phyloP scores from a whole-genome alignment of 768 basidiomycete genomes.

The Tulasnella sp. region DNA sequence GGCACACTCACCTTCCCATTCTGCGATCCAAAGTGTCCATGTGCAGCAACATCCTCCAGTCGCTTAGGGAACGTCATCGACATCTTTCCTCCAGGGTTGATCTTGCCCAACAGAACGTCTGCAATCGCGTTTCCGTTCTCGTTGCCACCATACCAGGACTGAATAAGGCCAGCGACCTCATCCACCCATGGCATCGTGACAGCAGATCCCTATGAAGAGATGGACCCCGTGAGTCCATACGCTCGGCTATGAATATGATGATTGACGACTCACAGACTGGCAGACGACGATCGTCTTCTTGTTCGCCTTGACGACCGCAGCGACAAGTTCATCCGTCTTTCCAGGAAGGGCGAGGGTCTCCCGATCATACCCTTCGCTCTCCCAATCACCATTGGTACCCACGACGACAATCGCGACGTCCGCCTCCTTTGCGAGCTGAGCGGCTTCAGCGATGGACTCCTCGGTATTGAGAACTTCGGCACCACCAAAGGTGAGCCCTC shows the following conservation, averaged over 20 bases:
- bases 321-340: conserved; percentile 48
- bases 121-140: conserved; percentile 55
- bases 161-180: conserved; percentile 43
- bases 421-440: conserved; percentile 20
- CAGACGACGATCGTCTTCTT: conserved; percentile 37
- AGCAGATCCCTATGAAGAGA: conserved; percentile 46
- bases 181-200: conserved; percentile 67
- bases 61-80: conserved; percentile 51
- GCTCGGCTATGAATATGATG: not conserved
- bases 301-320: conserved; percentile 42
- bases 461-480: conserved; percentile 20
- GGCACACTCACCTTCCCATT: conserved; percentile 33
- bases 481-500: conserved; percentile 23
- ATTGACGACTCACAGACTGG: conserved; percentile 44
- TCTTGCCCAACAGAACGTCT: conserved; percentile 51
- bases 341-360: conserved; percentile 50
- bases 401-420: conserved; percentile 24
- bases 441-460: conserved; percentile 23
- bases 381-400: conserved; percentile 40
- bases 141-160: conserved; percentile 59
- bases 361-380: conserved; percentile 66
- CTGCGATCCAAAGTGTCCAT: conserved; percentile 47
- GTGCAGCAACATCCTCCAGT: conserved; percentile 52
- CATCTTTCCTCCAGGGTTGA: conserved; percentile 51
- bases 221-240: too few relatives aligned